These are phyloP conservation scores for Auriscalpium vulgare DNA, from an alignment of 768 basidiomycete genomes.

Conservation along the genomic window DNA sequence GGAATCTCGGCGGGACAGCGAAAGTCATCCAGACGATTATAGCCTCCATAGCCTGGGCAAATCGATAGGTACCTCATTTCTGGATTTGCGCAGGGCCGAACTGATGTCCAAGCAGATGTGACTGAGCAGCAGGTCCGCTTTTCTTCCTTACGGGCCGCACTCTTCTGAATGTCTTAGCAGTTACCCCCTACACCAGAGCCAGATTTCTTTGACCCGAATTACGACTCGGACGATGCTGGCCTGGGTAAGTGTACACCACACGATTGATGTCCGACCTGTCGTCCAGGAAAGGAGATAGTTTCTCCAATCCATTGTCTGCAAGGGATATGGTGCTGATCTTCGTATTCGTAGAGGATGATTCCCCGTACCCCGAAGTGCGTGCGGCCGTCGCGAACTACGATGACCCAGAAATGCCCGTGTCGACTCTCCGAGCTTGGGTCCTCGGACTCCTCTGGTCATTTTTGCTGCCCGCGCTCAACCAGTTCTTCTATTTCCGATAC, in stretches of 20 bases:
- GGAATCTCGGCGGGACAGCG: background rate
- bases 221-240: background rate
- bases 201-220: slow-evolving; percentile 2
- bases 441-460: slow-evolving; percentile 47
- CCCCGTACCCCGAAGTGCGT: slow-evolving; percentile 24
- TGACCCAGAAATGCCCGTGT: slow-evolving; percentile 49
- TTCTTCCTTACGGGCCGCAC: too few species aligned
- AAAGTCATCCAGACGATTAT: background rate
- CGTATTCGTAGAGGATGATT: slow-evolving; percentile 17
- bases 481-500: slow-evolving; percentile 45
- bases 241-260: background rate
- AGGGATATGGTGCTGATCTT: background rate
- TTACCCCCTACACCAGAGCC: background rate
- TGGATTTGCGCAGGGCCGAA: background rate
- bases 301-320: too few species aligned
- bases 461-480: slow-evolving; percentile 52
- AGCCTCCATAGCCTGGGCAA: background rate
- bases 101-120: background rate
- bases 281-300: too few species aligned
- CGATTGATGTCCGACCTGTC: too few species aligned
- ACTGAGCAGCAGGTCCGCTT: background rate
- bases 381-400: slow-evolving; percentile 61
- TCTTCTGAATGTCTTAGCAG: too few species aligned
- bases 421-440: slow-evolving; percentile 35
- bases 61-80: background rate